These are phyloP conservation scores for Oryza meridionalis DNA, from an alignment of 176 grass and related monocot genomes.

Conservation along the genomic window DNA sequence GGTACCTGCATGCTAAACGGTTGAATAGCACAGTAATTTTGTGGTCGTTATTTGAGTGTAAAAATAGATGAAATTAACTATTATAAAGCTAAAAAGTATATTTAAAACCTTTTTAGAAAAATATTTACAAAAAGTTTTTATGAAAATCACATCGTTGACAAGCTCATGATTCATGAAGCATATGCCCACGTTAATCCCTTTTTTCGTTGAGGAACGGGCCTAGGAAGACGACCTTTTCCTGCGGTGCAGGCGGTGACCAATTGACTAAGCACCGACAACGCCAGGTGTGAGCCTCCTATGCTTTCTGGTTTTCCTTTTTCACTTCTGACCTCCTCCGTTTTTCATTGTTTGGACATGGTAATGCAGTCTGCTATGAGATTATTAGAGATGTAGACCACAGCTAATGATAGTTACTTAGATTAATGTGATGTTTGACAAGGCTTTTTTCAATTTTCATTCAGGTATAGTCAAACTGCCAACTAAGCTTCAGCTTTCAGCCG, in stretches of 20 bases:
- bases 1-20: no score
- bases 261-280: slow-evolving; percentile 26
- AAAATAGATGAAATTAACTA: no score
- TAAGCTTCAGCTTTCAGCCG: background rate
- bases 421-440: background rate
- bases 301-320: background rate
- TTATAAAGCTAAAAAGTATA: no score
- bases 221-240: background rate
- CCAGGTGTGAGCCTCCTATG: slow-evolving; percentile 27
- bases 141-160: no score
- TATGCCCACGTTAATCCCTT: no score
- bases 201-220: no score
- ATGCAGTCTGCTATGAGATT: background rate
- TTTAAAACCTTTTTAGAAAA: no score
- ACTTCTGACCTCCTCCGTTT: background rate
- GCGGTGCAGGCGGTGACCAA: background rate
- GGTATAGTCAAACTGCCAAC: slow-evolving; percentile 1
- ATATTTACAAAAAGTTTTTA: no score
- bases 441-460: slow-evolving; percentile 2
- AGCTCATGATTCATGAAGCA: no score
- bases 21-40: no score
- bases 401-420: background rate
- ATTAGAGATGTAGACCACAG: background rate
- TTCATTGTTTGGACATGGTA: background rate
- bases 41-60: no score